Evolutionary conservation across 2,329 filamentous ascomycete genomes (phyloP), one percentile per base, ranked within the genome.

Genomic region (Sporothrix protearum): DNA sequence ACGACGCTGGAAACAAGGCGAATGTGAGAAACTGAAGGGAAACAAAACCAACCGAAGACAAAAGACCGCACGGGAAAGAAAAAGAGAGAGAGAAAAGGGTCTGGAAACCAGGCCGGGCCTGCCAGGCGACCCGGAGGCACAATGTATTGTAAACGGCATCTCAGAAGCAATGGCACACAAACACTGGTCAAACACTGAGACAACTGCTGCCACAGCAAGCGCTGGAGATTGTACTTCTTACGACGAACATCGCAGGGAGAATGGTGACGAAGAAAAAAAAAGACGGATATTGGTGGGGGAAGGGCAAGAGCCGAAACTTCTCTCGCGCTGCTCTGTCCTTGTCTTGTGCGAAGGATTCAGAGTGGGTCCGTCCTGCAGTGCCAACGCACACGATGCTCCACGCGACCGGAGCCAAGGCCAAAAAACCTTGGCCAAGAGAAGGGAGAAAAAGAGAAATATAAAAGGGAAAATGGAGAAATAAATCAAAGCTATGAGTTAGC

Each of bases 351-450:
- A 64, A 64, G 61, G 63, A 67, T 67, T 22, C 16, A 33, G 42
- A 45, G 42, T 33, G 63, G 63, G 45, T 36, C 61, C 36, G 33
- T 51, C 42, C 42, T 67, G 63, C 63, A 59, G 36, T 57, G 68
- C 68, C 68, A 69, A 69, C 68, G 53, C 67, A 69, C 39, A 45
- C 66, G n/a, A 45, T 55, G 30, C 49, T 39, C 64, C 64, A 68
- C 64, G 19, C 42, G 25, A 25, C 39, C 61, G 19, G 39, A 47
- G 42, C 33, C 59, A 63, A 63, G 59, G 59, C 57, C 57, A 61
- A 42, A 39, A 47, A 47, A 14, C 14, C 42, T 16, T 12, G 33
- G 36, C 59, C 36, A 45, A 14, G 36, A 42, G 59, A 63, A 16
- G 28, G 14, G 36, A 42, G 59, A 63, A 16, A 63, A 63, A 25